Percentiles rank a stretch among this genome's conserved stretches.
Conservation (phyloP, 192 early-diverging fungal species). For the Rhizophagus clarus region DNA sequence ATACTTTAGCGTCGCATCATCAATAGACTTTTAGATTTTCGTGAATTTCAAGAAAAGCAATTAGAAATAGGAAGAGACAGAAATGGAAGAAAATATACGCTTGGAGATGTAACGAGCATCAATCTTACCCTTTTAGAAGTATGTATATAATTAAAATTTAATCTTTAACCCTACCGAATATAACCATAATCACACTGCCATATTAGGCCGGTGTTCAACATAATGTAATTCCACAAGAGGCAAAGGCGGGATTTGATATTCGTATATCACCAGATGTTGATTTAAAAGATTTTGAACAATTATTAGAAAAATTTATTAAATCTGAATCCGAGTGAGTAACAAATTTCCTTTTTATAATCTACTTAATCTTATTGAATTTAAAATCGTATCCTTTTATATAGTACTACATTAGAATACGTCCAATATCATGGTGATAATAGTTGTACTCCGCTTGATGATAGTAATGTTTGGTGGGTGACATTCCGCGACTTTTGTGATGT, state of each 20-base stretch:
- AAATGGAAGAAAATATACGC: conserved; percentile 53
- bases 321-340: conserved; percentile 47
- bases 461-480: conserved; percentile 70
- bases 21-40: conserved; percentile 68
- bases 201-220: conserved; percentile 65
- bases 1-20: conserved; percentile 48
- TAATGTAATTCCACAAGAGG: conserved; percentile 80
- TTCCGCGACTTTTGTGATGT: conserved; percentile 56
- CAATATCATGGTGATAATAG: conserved; percentile 63
- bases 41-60: conserved; percentile 60
- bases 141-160: not conserved
- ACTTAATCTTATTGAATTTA: not conserved
- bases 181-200: not conserved
- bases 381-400: conserved; percentile 28
- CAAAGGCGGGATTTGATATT: conserved; percentile 71
- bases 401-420: conserved; percentile 64
- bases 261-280: conserved; percentile 72
- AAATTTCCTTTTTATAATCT: not conserved
- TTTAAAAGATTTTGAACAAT: conserved; percentile 60
- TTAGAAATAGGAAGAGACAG: conserved; percentile 54
- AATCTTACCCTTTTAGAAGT: conserved; percentile 78
- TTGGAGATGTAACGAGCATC: conserved; percentile 81
- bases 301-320: conserved; percentile 46
- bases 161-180: not conserved
- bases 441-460: conserved; percentile 54